A percentile compares a stretch with the other conserved stretches of the same genome.
These are phyloP conservation scores for Mycena rosella DNA, from an alignment of 768 basidiomycete genomes.

Conservation along the genomic window DNA sequence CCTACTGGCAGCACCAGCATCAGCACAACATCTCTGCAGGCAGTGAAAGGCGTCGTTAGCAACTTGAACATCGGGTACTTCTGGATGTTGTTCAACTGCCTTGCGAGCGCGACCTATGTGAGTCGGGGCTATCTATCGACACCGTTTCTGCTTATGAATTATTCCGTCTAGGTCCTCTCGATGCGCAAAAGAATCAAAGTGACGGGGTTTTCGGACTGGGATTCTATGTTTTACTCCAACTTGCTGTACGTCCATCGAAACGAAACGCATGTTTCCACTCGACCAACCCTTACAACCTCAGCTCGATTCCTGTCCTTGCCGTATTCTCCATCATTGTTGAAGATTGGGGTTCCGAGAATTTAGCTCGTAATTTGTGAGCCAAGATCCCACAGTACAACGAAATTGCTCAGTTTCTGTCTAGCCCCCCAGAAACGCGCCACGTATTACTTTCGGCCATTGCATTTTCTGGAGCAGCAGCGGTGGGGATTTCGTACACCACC, in stretches of 20 bases:
- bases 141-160: conserved; percentile 22
- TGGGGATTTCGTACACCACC: conserved; percentile 97
- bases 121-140: conserved; percentile 45
- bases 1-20: conserved; percentile 51
- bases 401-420: conserved; percentile 48
- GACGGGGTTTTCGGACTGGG: conserved; percentile 97
- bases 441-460: conserved; percentile 89
- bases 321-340: conserved; percentile 88
- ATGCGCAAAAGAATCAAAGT: conserved; percentile 98
- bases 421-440: conserved; percentile 84
- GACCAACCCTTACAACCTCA: conserved; percentile 6
- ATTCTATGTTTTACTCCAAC: conserved; percentile 99
- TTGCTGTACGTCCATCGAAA: conserved; percentile 64
- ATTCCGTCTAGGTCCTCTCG: conserved; percentile 78
- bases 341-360: conserved; percentile 87
- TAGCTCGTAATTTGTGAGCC: conserved; percentile 91
- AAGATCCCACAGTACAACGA: not conserved
- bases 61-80: conserved; percentile 85
- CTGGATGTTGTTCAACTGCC: conserved; percentile 97
- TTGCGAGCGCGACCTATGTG: conserved; percentile 91
- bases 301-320: conserved; percentile 85
- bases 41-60: conserved; percentile 60
- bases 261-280: not conserved
- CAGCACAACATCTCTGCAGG: conserved; percentile 51
- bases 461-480: conserved; percentile 97